Percentiles rank a stretch among this genome's conserved stretches.
phyloP scores from a whole-genome alignment of 2,329 filamentous ascomycete species.

The Myriosclerotinia scirpicola region DNA sequence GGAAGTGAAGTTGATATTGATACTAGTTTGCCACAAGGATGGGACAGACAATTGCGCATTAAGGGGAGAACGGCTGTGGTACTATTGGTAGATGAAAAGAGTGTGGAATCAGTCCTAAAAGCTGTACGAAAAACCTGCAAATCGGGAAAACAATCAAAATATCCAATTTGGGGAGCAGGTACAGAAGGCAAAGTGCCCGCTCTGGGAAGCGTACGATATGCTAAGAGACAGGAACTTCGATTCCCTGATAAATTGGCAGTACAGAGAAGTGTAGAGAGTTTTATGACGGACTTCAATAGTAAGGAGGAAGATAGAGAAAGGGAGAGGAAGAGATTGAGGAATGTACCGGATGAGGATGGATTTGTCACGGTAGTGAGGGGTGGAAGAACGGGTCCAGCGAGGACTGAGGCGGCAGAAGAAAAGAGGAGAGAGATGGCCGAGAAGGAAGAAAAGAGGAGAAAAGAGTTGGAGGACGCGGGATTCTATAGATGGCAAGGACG shows the following conservation, averaged over 20 bases:
- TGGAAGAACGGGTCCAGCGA: constrained; percentile 70
- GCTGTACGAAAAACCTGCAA: constrained; percentile 64
- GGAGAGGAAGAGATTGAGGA: constrained; percentile 64
- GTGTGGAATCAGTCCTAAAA: constrained; percentile 74
- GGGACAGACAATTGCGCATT: constrained; percentile 67
- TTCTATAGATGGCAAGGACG: constrained; percentile 85
- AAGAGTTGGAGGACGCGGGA: constrained; percentile 56
- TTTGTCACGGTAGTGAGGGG: constrained; percentile 90
- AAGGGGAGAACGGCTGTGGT: constrained; percentile 81
- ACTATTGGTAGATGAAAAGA: constrained; percentile 78
- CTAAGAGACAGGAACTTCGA: constrained; percentile 65
- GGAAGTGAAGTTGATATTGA: constrained; percentile 55
- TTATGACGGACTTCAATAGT: constrained; percentile 78
- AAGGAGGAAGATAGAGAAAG: constrained; percentile 64
- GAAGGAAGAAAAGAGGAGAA: constrained; percentile 61
- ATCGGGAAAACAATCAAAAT: constrained; percentile 55
- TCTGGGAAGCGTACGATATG: constrained; percentile 53
- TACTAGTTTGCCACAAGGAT: constrained; percentile 69
- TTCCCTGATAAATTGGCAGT: constrained; percentile 68
- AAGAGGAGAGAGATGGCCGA: constrained; percentile 60
- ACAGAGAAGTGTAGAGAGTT: constrained; percentile 76
- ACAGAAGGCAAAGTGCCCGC: constrained; percentile 55
- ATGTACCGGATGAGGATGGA: constrained; percentile 88
- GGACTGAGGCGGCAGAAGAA: constrained; percentile 67
- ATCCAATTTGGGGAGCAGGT: constrained; percentile 68